A percentile compares a stretch with the other conserved stretches of the same genome.
These are phyloP conservation scores for Diutina scorzettiae DNA, from an alignment of 1,139 yeast genomes.

Conservation along the genomic window DNA sequence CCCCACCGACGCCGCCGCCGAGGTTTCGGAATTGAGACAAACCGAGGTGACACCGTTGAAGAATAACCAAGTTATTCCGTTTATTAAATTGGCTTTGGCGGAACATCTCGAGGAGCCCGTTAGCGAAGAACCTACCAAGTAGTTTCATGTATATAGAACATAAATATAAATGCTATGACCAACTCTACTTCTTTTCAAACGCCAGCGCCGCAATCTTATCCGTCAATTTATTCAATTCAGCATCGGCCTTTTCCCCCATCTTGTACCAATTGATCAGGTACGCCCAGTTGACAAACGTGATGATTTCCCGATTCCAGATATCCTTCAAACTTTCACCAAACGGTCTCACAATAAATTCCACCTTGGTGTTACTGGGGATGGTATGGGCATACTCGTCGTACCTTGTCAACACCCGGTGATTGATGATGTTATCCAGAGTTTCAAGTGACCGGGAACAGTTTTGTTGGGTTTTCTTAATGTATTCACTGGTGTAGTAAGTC, in stretches of 20 bases:
- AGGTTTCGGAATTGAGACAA: slow-evolving; percentile 33
- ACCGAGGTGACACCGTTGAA: neutral
- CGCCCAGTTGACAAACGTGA: slow-evolving; percentile 53
- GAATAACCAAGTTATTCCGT: neutral
- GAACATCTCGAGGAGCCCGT: neutral
- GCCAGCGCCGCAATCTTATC: slow-evolving; percentile 20
- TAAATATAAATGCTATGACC: no score
- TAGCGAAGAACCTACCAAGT: no score
- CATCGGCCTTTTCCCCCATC: slow-evolving; percentile 27
- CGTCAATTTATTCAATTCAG: slow-evolving; percentile 19
- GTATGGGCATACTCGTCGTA: slow-evolving; percentile 23
- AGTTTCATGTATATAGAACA: neutral
- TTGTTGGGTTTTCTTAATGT: slow-evolving; percentile 38
- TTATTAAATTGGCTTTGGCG: neutral
- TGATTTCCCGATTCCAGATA: slow-evolving; percentile 72
- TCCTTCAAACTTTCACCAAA: slow-evolving; percentile 59
- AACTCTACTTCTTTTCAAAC: slow-evolving; percentile 13
- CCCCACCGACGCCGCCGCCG: slow-evolving; percentile 39
- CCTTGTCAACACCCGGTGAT: slow-evolving; percentile 34
- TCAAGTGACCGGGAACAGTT: slow-evolving; percentile 37
- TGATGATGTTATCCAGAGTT: slow-evolving; percentile 36
- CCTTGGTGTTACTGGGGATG: slow-evolving; percentile 31
- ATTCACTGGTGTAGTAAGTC: slow-evolving; percentile 52
- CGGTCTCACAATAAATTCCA: slow-evolving; percentile 15
- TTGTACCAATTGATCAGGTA: slow-evolving; percentile 44